phyloP scores from a whole-genome alignment of 805 yeast species.

The Wickerhamiella galacta region DNA sequence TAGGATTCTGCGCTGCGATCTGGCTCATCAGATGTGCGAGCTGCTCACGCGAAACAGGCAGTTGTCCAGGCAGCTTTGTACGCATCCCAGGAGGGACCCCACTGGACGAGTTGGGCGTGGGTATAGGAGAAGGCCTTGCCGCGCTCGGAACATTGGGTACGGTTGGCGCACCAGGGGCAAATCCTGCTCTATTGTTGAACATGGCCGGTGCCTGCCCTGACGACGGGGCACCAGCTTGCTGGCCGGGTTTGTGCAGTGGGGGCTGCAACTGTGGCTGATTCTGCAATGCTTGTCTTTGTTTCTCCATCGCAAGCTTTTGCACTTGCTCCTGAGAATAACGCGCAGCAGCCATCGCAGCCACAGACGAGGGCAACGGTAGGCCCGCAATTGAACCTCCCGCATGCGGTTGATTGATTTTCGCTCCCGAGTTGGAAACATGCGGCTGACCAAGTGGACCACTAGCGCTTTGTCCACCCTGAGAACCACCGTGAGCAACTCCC shows the following conservation, averaged over 20 bases:
- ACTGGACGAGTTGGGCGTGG: too few relatives aligned
- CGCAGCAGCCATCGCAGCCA: slow-evolving; percentile 15
- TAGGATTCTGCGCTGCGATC: slow-evolving; percentile 12
- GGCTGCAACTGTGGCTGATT: slow-evolving; percentile 19
- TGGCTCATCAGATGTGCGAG: slow-evolving; percentile 11
- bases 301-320: slow-evolving; percentile 15
- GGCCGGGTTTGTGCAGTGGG: slow-evolving; percentile 12
- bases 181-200: too few relatives aligned
- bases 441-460: neutral
- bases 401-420: too few relatives aligned
- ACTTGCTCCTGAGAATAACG: slow-evolving; percentile 14
- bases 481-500: too few relatives aligned
- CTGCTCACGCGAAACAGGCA: slow-evolving; percentile 11
- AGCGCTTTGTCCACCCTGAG: too few relatives aligned
- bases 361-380: slow-evolving; percentile 16
- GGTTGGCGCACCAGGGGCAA: too few relatives aligned
- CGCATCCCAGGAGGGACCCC: too few relatives aligned
- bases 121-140: too few relatives aligned
- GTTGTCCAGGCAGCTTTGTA: too few relatives aligned
- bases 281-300: slow-evolving; percentile 17
- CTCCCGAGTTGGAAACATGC: neutral
- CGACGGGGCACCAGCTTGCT: slow-evolving; percentile 8
- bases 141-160: too few relatives aligned
- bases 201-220: slow-evolving; percentile 1
- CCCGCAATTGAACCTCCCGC: slow-evolving; percentile 17